Evolutionary conservation across 441 rosid species (phyloP), one percentile per base, ranked within the genome.

Genomic region (Theobroma grandiflorum): DNA sequence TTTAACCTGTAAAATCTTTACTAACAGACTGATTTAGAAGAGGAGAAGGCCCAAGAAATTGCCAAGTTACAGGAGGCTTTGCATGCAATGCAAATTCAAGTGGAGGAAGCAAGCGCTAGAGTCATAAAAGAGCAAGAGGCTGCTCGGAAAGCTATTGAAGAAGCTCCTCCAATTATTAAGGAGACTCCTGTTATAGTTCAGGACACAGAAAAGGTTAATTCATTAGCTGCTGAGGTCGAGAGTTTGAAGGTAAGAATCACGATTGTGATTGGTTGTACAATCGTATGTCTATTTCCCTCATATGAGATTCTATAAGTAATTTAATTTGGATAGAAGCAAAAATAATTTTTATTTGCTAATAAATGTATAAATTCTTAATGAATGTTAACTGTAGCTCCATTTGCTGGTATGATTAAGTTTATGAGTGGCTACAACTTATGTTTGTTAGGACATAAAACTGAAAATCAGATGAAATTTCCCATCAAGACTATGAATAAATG

Each of bases 81-180:
- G 81, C 91, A 80, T 80, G 89, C 91, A 59, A 81, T 90, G 89
- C 91, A 89, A 85, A 82, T 81, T 26, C 90, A 89, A 86, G 85
- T 93, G 47, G 92, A 90, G 77, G 95, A 91, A 82, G 92, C 92
- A 81, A 91, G 90, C 57, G 83, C 89, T 85, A 82, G 84, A 77
- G 90, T 90, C 64, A 82, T 90, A 79, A 92, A 87, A 88, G 97
- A 89, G 82, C 88, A 89, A 72, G 97, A 91, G 83, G 94, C 91
- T 64, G 97, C 97, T 75, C 84, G 84, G 80, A 91, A 89, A 86
- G 95, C 95, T 80, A 90, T 93, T 80, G 91, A 93, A 84, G 97
- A 93, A 86, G 91, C 97, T 70, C 97, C 97, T 57, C 94, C 93
- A 45, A 85, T 93, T 84, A 81, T 93, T 74, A 93, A 90, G 85